Evolutionary conservation across 2,329 filamentous ascomycete genomes (phyloP).

Genomic region (Trichoderma atroviride): DNA sequence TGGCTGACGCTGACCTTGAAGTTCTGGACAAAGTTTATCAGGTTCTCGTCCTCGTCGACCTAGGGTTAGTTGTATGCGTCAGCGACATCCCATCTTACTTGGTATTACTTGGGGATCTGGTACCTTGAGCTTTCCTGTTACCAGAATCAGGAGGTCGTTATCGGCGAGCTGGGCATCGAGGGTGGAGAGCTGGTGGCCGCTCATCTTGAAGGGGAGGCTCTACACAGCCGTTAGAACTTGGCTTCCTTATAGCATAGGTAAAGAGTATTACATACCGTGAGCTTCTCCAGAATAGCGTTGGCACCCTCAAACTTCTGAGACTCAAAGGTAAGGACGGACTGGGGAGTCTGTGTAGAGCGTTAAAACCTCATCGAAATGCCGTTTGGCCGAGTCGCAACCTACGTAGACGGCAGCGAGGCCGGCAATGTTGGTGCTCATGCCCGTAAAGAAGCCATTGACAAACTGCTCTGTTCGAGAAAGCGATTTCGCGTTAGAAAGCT

Average conservation of each 20-base stretch:
- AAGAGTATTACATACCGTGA: slow-evolving; percentile 61
- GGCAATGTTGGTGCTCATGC: slow-evolving; percentile 19
- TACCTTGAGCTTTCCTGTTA: slow-evolving; percentile 85
- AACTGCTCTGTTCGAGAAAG: slow-evolving; percentile 70
- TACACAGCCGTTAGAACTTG: slow-evolving; percentile 41
- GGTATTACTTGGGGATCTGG: neutral
- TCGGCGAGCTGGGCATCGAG: slow-evolving; percentile 80
- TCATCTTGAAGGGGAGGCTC: slow-evolving; percentile 78
- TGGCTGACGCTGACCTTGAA: slow-evolving; percentile 25
- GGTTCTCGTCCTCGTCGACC: slow-evolving; percentile 26
- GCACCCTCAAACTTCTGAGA: slow-evolving; percentile 66
- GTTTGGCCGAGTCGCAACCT: slow-evolving; percentile 42
- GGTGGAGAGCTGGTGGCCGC: slow-evolving; percentile 76
- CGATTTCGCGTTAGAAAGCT: slow-evolving; percentile 14
- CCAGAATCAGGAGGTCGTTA: slow-evolving; percentile 79
- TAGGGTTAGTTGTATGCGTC: neutral
- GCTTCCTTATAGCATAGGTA: neutral
- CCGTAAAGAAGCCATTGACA: slow-evolving; percentile 83
- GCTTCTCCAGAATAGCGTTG: slow-evolving; percentile 73
- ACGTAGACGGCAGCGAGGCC: slow-evolving; percentile 70
- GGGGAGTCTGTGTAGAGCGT: slow-evolving; percentile 1
- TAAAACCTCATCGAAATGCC: neutral
- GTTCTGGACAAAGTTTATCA: slow-evolving; percentile 28
- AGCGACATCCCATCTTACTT: neutral
- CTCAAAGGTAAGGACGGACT: slow-evolving; percentile 96